Base-by-base conservation (phyloP, 2,329 filamentous ascomycete species). In the Claviceps sp. region DNA sequence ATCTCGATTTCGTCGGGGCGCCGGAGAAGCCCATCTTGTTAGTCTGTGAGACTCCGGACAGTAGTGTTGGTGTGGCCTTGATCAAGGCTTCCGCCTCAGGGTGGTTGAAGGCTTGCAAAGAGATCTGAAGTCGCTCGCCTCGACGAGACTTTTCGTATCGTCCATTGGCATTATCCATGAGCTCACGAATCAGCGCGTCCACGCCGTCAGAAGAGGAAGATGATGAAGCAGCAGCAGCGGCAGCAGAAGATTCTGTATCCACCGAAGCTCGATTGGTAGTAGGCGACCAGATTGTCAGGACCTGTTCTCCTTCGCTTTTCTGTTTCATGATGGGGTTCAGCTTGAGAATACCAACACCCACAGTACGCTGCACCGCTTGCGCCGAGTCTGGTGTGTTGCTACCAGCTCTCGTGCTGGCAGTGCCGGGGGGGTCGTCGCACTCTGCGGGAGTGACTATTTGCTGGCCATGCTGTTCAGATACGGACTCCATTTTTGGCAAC, bases 1-100 rank as follows among this genome's bases (percentile, higher is more conserved):
- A 96, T 60, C 94, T 78, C 16, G 86, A 77, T 63, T 88, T 90
- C 0, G 85, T 89, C 0, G 93, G 91, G 1, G 90, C 90, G 13
- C 90, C 90, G 3, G 91, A 88, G 64, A 98, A 97, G 2, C 90
- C 93, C 66, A 97, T 90, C 64, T 93, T 93, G 60, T 77, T 85
- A 0, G 90, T 95, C 65, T 85, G 85, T 52, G 77, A 76, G 54
- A 97, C 79, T 49, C 85, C 83, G 49, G 94, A 85, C 14, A 98
- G 79, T 14, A 94, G 71, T 0, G 91, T 97, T 0, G 93, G 93
- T 3, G 88, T 95, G 47, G 85, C 82, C 61, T 86, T 88, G 62
- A 97, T 85, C 42, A 98, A 76, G 0, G 71, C 73, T 57, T 95
- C 88, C 1, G 88, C 82, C 60, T 97, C 88, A 1, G 80, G 74